These are phyloP conservation scores for Tripidium arundinaceum DNA, from an alignment of 202 grass and related monocot species.

Conservation along the genomic window DNA sequence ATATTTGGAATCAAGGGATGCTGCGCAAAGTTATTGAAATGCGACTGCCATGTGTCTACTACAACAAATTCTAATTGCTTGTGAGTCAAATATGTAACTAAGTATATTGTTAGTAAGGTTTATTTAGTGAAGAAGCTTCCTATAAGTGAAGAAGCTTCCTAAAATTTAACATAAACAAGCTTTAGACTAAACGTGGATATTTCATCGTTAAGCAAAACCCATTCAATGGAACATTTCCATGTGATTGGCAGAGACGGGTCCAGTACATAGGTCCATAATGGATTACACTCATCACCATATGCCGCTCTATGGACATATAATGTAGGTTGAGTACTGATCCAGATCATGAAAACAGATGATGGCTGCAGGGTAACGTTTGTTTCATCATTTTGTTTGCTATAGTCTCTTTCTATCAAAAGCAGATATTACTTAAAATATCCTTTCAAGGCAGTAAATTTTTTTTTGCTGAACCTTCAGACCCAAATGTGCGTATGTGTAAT, in stretches of 20 bases:
- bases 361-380: background rate
- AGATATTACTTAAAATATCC: background rate
- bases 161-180: background rate
- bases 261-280: background rate
- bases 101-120: background rate
- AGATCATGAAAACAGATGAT: background rate
- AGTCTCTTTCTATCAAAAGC: background rate
- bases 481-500: background rate
- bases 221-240: background rate
- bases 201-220: background rate
- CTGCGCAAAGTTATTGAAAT: slow-evolving; percentile 26
- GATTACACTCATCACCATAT: background rate
- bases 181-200: background rate
- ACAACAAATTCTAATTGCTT: slow-evolving; percentile 29
- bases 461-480: slow-evolving; percentile 9
- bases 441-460: background rate
- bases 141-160: background rate
- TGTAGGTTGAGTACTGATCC: background rate
- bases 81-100: slow-evolving; percentile 41
- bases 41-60: slow-evolving; percentile 7
- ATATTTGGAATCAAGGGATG: slow-evolving; percentile 57
- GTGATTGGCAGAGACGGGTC: background rate
- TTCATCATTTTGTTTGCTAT: background rate
- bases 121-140: background rate
- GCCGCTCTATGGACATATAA: background rate